Conservation (phyloP, 2,329 filamentous ascomycete species). For the Clarireedia hainanense region DNA sequence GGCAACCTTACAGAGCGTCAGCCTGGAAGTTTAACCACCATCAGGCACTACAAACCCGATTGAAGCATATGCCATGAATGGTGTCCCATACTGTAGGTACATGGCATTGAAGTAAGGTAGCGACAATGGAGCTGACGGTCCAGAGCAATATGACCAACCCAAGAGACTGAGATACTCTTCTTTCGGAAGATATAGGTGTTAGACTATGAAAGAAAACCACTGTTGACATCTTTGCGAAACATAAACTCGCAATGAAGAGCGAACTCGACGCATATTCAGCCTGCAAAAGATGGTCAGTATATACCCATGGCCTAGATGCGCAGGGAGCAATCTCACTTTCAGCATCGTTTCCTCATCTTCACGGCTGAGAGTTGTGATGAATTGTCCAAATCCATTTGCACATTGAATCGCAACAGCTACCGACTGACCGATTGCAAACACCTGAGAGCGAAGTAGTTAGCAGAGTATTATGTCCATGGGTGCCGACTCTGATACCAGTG, state of each 20-base stretch:
- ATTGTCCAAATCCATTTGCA: slow-evolving; percentile 7
- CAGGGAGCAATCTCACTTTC: neutral
- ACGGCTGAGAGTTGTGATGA: neutral
- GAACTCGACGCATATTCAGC: slow-evolving; percentile 1
- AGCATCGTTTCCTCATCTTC: neutral
- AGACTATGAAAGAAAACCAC: neutral
- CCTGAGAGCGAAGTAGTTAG: neutral
- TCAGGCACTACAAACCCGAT: neutral
- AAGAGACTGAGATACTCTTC: neutral
- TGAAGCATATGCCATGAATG: slow-evolving; percentile 1
- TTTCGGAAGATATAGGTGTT: neutral
- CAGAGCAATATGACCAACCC: slow-evolving; percentile 3
- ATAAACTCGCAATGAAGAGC: neutral
- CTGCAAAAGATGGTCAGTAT: neutral
- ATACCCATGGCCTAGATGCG: too few relatives aligned
- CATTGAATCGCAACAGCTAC: slow-evolving; percentile 2
- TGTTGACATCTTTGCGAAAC: slow-evolving; percentile 4
- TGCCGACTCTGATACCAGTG: neutral
- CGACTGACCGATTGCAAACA: slow-evolving; percentile 2
- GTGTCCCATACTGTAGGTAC: slow-evolving; percentile 1
- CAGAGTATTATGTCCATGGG: neutral
- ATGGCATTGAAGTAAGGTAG: slow-evolving; percentile 2
- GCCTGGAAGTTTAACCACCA: neutral
- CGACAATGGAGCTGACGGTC: neutral
- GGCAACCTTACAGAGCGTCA: neutral